phyloP scores from a whole-genome alignment of 495 filamentous ascomycete genomes.

The Lentithecium fluviatile region DNA sequence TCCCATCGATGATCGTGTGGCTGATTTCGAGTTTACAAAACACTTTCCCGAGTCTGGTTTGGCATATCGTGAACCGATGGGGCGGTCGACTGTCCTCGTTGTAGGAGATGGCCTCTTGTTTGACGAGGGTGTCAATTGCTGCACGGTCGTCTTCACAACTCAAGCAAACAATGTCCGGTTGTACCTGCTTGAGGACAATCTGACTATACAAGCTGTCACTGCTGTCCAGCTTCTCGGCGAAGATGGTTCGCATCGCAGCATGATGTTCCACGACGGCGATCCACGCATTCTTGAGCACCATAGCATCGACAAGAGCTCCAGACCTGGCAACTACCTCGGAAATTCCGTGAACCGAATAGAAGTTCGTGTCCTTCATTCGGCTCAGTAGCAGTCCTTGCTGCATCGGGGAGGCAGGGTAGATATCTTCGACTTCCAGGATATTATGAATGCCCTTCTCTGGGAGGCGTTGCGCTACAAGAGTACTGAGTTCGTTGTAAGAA shows the following conservation, averaged over 20 bases:
- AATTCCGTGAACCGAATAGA: slow-evolving; percentile 62
- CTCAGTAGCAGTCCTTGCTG: slow-evolving; percentile 62
- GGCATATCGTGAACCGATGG: slow-evolving; percentile 51
- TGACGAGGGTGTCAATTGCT: slow-evolving; percentile 27
- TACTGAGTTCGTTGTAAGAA: not conserved
- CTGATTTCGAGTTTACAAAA: slow-evolving; percentile 58
- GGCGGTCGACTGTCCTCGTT: slow-evolving; percentile 37
- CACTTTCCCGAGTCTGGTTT: slow-evolving; percentile 41
- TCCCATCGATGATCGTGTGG: slow-evolving; percentile 53
- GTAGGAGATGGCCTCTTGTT: slow-evolving; percentile 41
- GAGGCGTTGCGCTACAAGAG: not conserved
- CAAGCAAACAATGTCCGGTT: slow-evolving; percentile 37
- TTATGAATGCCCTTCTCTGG: slow-evolving; percentile 4
- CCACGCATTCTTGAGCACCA: slow-evolving; percentile 53
- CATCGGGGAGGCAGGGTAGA: slow-evolving; percentile 9
- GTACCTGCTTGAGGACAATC: slow-evolving; percentile 48
- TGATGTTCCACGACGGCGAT: slow-evolving; percentile 53
- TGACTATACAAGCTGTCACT: slow-evolving; percentile 52
- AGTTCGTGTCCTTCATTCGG: slow-evolving; percentile 54
- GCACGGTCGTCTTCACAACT: slow-evolving; percentile 41
- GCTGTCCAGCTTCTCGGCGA: slow-evolving; percentile 53
- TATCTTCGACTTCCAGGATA: slow-evolving; percentile 1
- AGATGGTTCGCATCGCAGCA: slow-evolving; percentile 54
- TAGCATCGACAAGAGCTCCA: slow-evolving; percentile 38
- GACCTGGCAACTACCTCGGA: slow-evolving; percentile 50